phyloP scores from a whole-genome alignment of 2,329 filamentous ascomycete genomes.

The Aureobasidium leucospermi region DNA sequence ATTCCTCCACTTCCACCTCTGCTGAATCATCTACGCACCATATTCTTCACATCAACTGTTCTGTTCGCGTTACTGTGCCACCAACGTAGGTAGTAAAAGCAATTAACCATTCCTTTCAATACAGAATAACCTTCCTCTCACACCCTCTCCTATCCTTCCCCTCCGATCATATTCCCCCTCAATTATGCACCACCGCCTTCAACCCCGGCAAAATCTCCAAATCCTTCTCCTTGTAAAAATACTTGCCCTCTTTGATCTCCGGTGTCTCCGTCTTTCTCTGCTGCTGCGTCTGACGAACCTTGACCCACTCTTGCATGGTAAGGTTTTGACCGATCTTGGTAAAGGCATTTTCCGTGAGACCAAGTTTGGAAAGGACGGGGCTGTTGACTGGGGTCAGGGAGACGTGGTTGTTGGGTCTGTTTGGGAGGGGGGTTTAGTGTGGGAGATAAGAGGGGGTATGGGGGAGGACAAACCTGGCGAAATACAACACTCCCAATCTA shows the following conservation, averaged over 20 bases:
- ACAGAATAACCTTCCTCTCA: too few species aligned
- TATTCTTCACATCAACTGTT: too few species aligned
- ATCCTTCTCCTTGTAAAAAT: constrained; percentile 23
- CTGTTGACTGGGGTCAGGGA: constrained; percentile 33
- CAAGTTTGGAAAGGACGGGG: constrained; percentile 28
- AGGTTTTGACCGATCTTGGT: constrained; percentile 30
- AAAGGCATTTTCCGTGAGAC: constrained; percentile 25
- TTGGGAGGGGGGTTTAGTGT: background rate
- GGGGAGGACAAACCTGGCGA: constrained; percentile 34
- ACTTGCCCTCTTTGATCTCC: constrained; percentile 33
- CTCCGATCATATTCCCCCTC: background rate
- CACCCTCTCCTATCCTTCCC: too few species aligned
- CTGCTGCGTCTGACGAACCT: constrained; percentile 28
- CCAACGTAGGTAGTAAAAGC: too few species aligned
- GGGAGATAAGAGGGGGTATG: background rate
- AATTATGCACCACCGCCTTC: constrained; percentile 25
- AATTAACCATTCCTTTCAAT: too few species aligned
- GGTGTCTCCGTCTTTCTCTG: constrained; percentile 32
- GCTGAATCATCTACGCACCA: too few species aligned
- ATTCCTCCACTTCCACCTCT: too few species aligned
- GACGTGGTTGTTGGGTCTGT: constrained; percentile 31
- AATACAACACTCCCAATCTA: constrained; percentile 45
- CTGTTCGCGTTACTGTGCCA: too few species aligned
- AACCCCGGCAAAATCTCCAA: constrained; percentile 32
- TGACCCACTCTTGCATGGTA: constrained; percentile 41